Conservation (phyloP, 192 early-diverging fungal genomes). For the Diversispora epigaea region DNA sequence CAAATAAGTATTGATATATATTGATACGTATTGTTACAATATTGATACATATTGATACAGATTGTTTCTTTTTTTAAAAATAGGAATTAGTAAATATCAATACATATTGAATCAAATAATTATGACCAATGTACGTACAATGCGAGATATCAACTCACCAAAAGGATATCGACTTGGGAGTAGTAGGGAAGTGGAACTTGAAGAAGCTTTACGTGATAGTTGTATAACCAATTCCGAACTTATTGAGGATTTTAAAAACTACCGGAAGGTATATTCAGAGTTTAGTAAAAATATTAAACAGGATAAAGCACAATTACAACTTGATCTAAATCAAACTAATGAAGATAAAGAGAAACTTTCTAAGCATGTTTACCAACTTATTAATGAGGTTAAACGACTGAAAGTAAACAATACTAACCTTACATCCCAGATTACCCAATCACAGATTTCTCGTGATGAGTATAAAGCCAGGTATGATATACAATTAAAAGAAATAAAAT, state of each 20-base stretch:
- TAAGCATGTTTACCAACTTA: no score
- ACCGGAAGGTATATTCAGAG: constrained; percentile 8
- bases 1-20: constrained; percentile 9
- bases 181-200: constrained; percentile 4
- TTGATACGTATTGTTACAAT: no score
- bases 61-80: no score
- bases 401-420: no score
- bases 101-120: no score
- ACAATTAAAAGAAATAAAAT: no score
- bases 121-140: constrained; percentile 14
- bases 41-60: constrained; percentile 12
- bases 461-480: no score
- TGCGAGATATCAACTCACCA: constrained; percentile 4
- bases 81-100: no score
- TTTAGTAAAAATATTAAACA: constrained; percentile 19
- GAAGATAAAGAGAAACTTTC: constrained; percentile 22
- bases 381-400: no score
- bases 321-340: constrained; percentile 14
- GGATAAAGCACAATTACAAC: not conserved
- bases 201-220: no score
- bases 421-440: no score
- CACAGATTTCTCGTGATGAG: no score
- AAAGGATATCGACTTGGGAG: not conserved
- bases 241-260: constrained; percentile 9
- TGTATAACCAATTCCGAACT: constrained; percentile 15